phyloP scores from a whole-genome alignment of 192 early-diverging fungal species.

The Gaertneriomyces sp. region DNA sequence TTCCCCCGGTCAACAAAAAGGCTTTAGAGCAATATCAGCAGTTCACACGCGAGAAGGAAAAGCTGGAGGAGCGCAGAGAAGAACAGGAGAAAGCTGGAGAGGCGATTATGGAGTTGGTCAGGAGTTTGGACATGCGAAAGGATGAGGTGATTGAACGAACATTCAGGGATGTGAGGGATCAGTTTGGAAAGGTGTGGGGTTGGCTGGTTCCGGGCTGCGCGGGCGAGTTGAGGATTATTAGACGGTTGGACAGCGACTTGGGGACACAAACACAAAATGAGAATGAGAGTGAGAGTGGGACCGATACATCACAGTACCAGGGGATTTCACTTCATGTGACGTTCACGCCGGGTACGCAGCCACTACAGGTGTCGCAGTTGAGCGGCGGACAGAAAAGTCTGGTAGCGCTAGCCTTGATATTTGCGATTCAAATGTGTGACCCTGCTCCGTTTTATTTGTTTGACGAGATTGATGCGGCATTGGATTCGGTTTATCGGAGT shows the following conservation, averaged over 20 bases:
- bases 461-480: slow-evolving; percentile 98
- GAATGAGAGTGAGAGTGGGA: slow-evolving; percentile 35
- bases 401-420: slow-evolving; percentile 94
- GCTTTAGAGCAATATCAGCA: slow-evolving; percentile 96
- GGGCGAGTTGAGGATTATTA: slow-evolving; percentile 83
- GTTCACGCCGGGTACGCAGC: slow-evolving; percentile 84
- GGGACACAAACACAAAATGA: slow-evolving; percentile 8
- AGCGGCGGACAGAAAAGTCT: slow-evolving; percentile 98
- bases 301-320: slow-evolving; percentile 50
- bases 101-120: slow-evolving; percentile 83
- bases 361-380: slow-evolving; percentile 88
- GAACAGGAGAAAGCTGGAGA: slow-evolving; percentile 82
- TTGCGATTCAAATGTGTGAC: slow-evolving; percentile 97
- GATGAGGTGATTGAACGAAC: slow-evolving; percentile 96
- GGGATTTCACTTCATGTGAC: slow-evolving; percentile 92
- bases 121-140: slow-evolving; percentile 89
- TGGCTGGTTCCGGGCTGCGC: slow-evolving; percentile 84
- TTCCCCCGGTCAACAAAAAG: slow-evolving; percentile 95
- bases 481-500: slow-evolving; percentile 91
- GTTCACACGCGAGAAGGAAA: slow-evolving; percentile 87
- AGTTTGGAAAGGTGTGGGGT: slow-evolving; percentile 85
- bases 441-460: slow-evolving; percentile 99
- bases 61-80: slow-evolving; percentile 73
- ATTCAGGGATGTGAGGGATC: slow-evolving; percentile 84
- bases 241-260: slow-evolving; percentile 42